Base-by-base conservation (phyloP, 495 filamentous ascomycete genomes). In the Achaetomiella virescens region DNA sequence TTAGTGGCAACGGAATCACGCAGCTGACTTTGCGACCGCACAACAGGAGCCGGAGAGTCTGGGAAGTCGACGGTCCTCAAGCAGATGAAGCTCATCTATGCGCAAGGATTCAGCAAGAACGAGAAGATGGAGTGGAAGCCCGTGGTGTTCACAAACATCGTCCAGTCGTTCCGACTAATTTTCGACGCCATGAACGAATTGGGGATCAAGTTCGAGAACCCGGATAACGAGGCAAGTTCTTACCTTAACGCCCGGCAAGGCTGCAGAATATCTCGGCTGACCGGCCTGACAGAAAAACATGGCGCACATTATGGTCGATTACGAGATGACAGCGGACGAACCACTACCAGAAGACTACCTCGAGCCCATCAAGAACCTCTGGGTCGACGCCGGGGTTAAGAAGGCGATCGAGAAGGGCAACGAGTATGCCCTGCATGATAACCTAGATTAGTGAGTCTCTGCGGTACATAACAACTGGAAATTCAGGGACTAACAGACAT, bases 71-170 rank as follows among this genome's bases (percentile, higher is more conserved):
- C 93, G 6, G 91, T 98, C 56, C 81, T 98, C 49, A 98, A 98
- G 76, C 93, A 98, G 78, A 98, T 98, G 93, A 91, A 92, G 66
- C 85, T 98, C 71, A 97, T 98, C 62, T 91, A 98, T 67, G 86
- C 90, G 38, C 82, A 89, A 68, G 93, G 95, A 20, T 97, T 97
- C 70, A 89, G 87, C 41, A 84, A 91, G 61, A 86, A 84, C 60
- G 93, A 98, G 70, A 87, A 92, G 61, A 84, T 91, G 60, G 90
- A 96, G 73, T 95, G 89, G 72, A 88, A 92, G 59, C 87, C 88
- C 38, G 90, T 97, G 65, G 93, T 98, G 57, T 97, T 96, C 72
- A 86, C 84, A 53, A 97, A 97, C 71, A 81, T 96, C 53, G 79
- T 95, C 52, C 85, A 89, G 64, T 90, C 91, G 1, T 89, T 95